Evolutionary conservation across 495 filamentous ascomycete species (phyloP), one percentile per base, ranked within the genome.

Genomic region (Cairneyella variabilis): DNA sequence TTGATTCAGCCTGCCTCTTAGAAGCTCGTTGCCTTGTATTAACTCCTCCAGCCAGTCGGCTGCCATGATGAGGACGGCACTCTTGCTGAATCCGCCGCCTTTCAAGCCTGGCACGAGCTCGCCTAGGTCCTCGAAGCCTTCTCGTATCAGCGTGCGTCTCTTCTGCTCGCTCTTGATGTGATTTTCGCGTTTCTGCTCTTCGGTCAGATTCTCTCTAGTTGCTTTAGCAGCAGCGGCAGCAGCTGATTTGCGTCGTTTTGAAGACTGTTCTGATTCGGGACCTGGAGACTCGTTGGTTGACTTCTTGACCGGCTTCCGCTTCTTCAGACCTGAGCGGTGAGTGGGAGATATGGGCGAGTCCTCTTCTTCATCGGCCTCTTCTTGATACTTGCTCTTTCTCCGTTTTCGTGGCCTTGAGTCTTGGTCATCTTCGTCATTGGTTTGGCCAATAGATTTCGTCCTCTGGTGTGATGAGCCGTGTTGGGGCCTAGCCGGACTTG

Each of bases 101-200:
- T 73, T 76, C 4, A 95, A 69, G 12, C 79, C 81, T 0, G 90
- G 90, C 1, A 95, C 86, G 36, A 95, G 70, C 3, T 76, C 72
- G 43, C 76, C 74, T 3, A 95, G 70, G 38, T 90, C 82, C 12
- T 87, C 83, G 51, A 89, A 96, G 0, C 86, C 87, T 56, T 86
- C 74, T 60, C 86, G 80, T 60, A 95, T 95, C 18, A 86, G 69
- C 26, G 85, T 84, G 46, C 91, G 78, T 38, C 91, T 81, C 65
- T 91, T 91, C 67, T 93, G 86, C 66, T 97, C 91, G 30, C 90
- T 95, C 45, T 80, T 75, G 59, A 95, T 95, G 65, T 96, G 91
- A 56, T 96, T 95, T 55, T 82, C 83, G 36, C 89, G 74, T 69
- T 93, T 95, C 65, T 96, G 85, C 50, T 86, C 84, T 54, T 91